Percentiles rank a stretch among this genome's conserved stretches.
phyloP scores from a whole-genome alignment of 208 protist genomes.

The Crithidia sp. region DNA sequence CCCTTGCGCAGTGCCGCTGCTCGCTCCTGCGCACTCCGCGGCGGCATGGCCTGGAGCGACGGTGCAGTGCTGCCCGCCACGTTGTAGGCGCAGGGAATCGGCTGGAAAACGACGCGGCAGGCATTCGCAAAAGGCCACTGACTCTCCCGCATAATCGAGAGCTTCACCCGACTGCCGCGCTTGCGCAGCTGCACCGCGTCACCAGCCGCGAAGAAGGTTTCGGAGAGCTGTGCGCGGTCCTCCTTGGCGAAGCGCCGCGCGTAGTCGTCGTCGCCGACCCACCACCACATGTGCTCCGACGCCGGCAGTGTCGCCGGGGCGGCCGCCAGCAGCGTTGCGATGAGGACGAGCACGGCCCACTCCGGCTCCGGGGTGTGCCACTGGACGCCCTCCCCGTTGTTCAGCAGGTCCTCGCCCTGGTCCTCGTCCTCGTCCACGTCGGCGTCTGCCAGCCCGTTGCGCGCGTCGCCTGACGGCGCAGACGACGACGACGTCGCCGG shows the following conservation, averaged over 20 bases:
- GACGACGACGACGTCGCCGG: not conserved
- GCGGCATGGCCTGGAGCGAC: constrained; percentile 13
- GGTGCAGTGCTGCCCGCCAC: constrained; percentile 16
- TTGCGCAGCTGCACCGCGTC: constrained; percentile 32
- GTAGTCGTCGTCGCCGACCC: constrained; percentile 61
- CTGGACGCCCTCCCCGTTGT: constrained; percentile 65
- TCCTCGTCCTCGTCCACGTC: constrained; percentile 31
- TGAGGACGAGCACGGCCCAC: constrained; percentile 69
- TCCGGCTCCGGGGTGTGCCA: constrained; percentile 69
- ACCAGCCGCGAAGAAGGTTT: constrained; percentile 49
- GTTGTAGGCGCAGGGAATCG: constrained; percentile 47
- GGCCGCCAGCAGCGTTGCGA: constrained; percentile 56
- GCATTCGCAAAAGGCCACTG: constrained; percentile 30
- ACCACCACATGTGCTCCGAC: constrained; percentile 79
- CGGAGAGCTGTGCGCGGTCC: constrained; percentile 50
- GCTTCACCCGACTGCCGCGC: constrained; percentile 40
- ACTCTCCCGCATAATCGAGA: constrained; percentile 59
- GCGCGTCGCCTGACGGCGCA: not conserved
- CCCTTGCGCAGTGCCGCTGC: not conserved
- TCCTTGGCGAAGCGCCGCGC: constrained; percentile 54
- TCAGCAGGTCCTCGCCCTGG: constrained; percentile 40
- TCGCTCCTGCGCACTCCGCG: constrained; percentile 5
- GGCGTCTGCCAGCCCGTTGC: not conserved
- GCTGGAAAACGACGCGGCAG: constrained; percentile 77
- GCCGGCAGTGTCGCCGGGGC: constrained; percentile 36